These are phyloP conservation scores for Chaetothyriales sp. DNA, from an alignment of 2,329 filamentous ascomycete species.

Conservation along the genomic window DNA sequence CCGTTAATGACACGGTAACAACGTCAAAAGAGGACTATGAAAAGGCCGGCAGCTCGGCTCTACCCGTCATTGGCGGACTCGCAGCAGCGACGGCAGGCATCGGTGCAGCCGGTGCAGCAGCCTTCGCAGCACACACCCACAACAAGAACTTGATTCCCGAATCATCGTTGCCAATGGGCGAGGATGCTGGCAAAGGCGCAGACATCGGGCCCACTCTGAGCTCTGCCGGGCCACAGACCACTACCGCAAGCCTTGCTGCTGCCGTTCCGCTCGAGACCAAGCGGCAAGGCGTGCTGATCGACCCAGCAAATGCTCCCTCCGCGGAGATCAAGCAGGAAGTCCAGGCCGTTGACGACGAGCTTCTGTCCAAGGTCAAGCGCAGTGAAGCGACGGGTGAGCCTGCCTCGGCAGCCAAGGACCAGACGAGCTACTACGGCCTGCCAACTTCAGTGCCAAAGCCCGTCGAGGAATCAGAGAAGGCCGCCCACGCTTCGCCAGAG, in stretches of 20 bases:
- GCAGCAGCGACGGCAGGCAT: slow-evolving; percentile 32
- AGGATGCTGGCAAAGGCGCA: slow-evolving; percentile 26
- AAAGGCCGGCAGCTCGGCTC: slow-evolving; percentile 45
- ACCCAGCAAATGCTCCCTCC: slow-evolving; percentile 49
- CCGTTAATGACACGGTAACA: slow-evolving; percentile 51
- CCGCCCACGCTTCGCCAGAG: slow-evolving; percentile 51
- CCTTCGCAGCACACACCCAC: slow-evolving; percentile 41
- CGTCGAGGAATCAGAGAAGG: slow-evolving; percentile 32
- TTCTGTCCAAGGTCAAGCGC: slow-evolving; percentile 45
- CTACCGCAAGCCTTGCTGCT: slow-evolving; percentile 33
- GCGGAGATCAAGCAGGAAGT: slow-evolving; percentile 60
- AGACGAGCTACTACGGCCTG: slow-evolving; percentile 25
- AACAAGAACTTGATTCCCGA: slow-evolving; percentile 61
- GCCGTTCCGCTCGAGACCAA: slow-evolving; percentile 30
- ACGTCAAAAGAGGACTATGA: slow-evolving; percentile 80
- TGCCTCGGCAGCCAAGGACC: slow-evolving; percentile 22
- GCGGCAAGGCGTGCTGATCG: slow-evolving; percentile 3
- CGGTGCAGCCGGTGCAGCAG: slow-evolving; percentile 25
- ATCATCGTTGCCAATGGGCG: slow-evolving; percentile 60
- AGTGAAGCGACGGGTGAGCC: slow-evolving; percentile 29
- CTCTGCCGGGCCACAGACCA: slow-evolving; percentile 37
- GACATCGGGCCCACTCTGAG: slow-evolving; percentile 41
- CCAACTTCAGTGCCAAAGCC: slow-evolving; percentile 28
- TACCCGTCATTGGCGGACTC: slow-evolving; percentile 32
- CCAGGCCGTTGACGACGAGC: slow-evolving; percentile 58